Evolutionary conservation across 108 stramenopile genomes (phyloP).

Genomic region (Nitzschia sp.): DNA sequence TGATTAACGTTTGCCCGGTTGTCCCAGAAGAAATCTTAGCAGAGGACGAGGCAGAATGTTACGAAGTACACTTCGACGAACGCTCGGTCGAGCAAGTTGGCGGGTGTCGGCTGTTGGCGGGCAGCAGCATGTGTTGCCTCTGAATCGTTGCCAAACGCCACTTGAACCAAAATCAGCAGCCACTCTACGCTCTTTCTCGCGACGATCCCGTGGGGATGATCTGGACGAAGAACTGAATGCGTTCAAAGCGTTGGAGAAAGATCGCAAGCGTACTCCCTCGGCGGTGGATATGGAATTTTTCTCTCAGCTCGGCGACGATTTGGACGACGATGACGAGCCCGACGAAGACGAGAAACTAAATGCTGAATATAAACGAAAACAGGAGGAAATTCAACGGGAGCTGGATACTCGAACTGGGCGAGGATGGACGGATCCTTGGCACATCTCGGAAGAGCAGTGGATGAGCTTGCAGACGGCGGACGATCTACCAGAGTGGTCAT

Average conservation of each 20-base stretch:
- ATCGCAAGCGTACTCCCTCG: neutral
- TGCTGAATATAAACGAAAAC: constrained; percentile 30
- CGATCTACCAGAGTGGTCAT: constrained; percentile 75
- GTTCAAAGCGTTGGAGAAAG: neutral
- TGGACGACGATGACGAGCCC: constrained; percentile 27
- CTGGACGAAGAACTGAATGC: constrained; percentile 21
- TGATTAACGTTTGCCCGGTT: too few species aligned
- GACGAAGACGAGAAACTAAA: constrained; percentile 19
- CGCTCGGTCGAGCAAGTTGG: too few species aligned
- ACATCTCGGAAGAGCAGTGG: constrained; percentile 74
- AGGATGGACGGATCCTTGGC: constrained; percentile 62
- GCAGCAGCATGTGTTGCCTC: too few species aligned
- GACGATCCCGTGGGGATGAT: constrained; percentile 16
- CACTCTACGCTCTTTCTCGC: constrained; percentile 22
- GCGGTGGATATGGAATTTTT: constrained; percentile 29
- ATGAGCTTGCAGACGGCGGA: constrained; percentile 41
- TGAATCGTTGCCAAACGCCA: too few species aligned
- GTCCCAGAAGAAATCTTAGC: too few species aligned
- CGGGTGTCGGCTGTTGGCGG: too few species aligned
- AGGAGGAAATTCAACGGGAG: constrained; percentile 48
- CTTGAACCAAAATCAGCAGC: too few species aligned
- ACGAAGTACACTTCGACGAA: too few species aligned
- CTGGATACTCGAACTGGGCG: constrained; percentile 59
- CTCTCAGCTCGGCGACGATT: constrained; percentile 16
- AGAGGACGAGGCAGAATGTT: too few species aligned